Evolutionary conservation across 176 grass and related monocot genomes (phyloP), one percentile per base, ranked within the genome.

Genomic region (Musa acuminata): DNA sequence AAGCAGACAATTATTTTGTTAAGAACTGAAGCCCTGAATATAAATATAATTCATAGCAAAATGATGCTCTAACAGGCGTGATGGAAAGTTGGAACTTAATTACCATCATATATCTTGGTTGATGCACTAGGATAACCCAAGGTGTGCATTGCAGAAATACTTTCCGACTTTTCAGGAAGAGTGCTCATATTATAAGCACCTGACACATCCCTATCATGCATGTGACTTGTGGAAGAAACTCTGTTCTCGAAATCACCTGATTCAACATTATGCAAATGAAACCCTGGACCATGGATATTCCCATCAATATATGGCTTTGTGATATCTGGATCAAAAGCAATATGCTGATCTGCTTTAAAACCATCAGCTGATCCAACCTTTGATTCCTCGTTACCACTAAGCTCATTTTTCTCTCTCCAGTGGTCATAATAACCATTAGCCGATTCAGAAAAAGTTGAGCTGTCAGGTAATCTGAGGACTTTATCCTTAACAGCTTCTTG

Each of bases 401-500:
- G 66, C 26, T 60, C 71, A 81, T 9, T 59, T 21, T 85, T 79
- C 1, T 85, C 81, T 82, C 83, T 95, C 88, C 69, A 89, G 23
- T 88, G 80, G 63, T 99, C 87, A 71, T 92, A 86, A 80, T 91
- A 92, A 71, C 96, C 96, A 89, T 95, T 99, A 79, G 84, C 82
- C 62, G 89, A 77, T 27, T 87, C 82, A 11, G 91, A 81, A 52
- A 72, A 87, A 80, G 84, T 82, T 49, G 86, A 79, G 74, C 74
- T 93, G 48, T 82, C 84, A 83, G 82, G 84, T 59, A 89, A 83
- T 69, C 77, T 85, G 48, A 25, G 71, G 64, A 62, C 80, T n/a
- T 73, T 87, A 5, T 89, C 80, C 74, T 50, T 81, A 52, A 62
- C 67, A 67, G 25, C n/a, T 35, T 87, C 82, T 81, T 85, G 82